Evolutionary conservation across 2,329 filamentous ascomycete genomes (phyloP), one percentile per base, ranked within the genome.

Genomic region (Camillea tinctor): DNA sequence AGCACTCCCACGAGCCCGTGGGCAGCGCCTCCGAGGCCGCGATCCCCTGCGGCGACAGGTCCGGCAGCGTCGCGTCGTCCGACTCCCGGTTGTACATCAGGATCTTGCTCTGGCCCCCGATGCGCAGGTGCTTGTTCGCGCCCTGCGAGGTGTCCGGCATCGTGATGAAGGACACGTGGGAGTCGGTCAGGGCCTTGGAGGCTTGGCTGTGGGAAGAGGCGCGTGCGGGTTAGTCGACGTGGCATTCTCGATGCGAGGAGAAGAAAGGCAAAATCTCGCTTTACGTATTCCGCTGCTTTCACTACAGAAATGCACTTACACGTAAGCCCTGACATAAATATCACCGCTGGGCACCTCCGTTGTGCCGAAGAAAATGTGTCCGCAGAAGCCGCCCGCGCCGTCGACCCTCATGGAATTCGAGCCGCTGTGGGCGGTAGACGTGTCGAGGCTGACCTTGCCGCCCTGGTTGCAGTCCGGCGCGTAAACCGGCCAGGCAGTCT

Each of bases 71-170:
- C 0, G 84, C 84, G 61, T 88, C 84, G 71, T 87, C 84, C 17
- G 80, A 79, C 68, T 88, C 84, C 71, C 84, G 84, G 78, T 87
- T 87, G 77, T 83, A 87, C 84, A 87, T 87, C 36, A 87, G 73
- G 68, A 88, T 87, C 64, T 81, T 79, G 74, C 74, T 81, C 72
- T 87, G 84, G 4, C 84, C 84, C 50, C 84, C 84, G 60, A 88
- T 86, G 58, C 85, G 83, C 30, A 88, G 81, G 67, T 87, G 84
- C 73, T 87, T 87, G 57, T 81, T 80, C 51, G 72, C 71, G 60
- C 80, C 83, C 61, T 84, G 83, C 1, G 81, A 77, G 0, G 82
- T 75, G 73, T 87, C 85, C 2, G 84, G 81, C 83, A 87, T 86
- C 20, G 84, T 86, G 74, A 87, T 87, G 77, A 87, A 87, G 52